Evolutionary conservation across 345 rosid genomes (phyloP).

Genomic region (Linum usitatissimum): DNA sequence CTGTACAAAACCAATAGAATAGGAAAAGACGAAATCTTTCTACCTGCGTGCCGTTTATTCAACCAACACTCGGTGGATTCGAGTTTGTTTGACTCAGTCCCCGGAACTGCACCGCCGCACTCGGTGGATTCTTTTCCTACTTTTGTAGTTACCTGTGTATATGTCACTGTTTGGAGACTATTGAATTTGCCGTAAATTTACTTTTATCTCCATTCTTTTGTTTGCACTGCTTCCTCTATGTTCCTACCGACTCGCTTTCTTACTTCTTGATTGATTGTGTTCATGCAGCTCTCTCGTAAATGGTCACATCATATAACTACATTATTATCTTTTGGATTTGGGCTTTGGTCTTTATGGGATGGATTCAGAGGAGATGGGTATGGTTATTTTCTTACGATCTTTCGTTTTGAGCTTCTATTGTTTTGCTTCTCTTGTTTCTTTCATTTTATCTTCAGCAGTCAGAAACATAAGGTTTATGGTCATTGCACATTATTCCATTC

Average conservation of each 20-base stretch:
- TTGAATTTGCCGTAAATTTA: neutral
- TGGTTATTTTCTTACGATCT: neutral
- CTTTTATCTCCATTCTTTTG: neutral
- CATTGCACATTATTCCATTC: constrained; percentile 4
- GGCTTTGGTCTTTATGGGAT: constrained; percentile 13
- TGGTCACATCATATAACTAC: constrained; percentile 19
- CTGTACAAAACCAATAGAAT: too few species aligned
- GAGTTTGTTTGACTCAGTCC: too few species aligned
- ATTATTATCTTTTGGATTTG: constrained; percentile 16
- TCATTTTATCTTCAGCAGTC: neutral
- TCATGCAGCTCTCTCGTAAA: constrained; percentile 18
- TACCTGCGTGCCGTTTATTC: too few species aligned
- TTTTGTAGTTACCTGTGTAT: neutral
- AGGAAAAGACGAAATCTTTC: too few species aligned
- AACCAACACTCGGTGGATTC: too few species aligned
- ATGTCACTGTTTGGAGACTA: neutral
- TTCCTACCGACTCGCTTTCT: neutral
- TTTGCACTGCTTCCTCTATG: neutral
- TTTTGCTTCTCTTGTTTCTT: neutral
- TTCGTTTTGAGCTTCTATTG: neutral
- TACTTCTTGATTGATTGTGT: constrained; percentile 4
- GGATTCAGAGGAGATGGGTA: constrained; percentile 18
- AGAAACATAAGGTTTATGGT: neutral
- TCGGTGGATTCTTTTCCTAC: neutral
- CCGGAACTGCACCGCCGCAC: neutral